Conservation (phyloP, 1,284 basidiomycete species). For the Ceratobasidium sp. region DNA sequence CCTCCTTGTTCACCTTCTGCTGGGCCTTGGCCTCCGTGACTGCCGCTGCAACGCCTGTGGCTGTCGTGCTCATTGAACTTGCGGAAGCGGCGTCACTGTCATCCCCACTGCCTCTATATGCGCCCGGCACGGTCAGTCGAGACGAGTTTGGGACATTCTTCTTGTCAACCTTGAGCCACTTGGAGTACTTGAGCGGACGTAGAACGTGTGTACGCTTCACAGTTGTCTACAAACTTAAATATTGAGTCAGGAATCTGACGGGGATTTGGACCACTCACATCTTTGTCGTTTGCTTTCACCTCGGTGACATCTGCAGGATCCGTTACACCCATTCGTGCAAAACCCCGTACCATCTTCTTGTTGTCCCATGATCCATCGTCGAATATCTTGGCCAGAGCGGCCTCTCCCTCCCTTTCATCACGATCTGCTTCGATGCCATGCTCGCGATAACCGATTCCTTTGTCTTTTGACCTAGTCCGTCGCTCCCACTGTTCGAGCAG, state of each 20-base stretch:
- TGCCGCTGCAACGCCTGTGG: constrained; percentile 26
- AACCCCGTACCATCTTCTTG: constrained; percentile 79
- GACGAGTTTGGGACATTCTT: constrained; percentile 25
- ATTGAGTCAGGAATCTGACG: not conserved
- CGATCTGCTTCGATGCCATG: constrained; percentile 56
- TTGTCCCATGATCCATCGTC: constrained; percentile 70
- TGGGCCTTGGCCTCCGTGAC: constrained; percentile 24
- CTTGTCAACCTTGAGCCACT: constrained; percentile 49
- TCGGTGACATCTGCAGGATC: constrained; percentile 53
- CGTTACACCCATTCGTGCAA: constrained; percentile 67
- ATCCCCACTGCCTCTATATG: constrained; percentile 42
- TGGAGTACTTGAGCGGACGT: constrained; percentile 45
- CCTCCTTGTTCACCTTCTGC: constrained; percentile 2
- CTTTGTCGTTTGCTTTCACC: constrained; percentile 45
- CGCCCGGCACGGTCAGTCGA: constrained; percentile 26
- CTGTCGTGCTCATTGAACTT: constrained; percentile 41
- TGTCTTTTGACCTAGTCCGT: constrained; percentile 59
- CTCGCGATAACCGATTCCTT: constrained; percentile 58
- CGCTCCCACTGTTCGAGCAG: constrained; percentile 70
- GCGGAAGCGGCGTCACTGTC: constrained; percentile 43
- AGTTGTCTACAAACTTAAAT: constrained; percentile 4
- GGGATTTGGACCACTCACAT: constrained; percentile 54
- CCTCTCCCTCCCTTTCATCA: constrained; percentile 54
- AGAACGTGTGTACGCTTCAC: constrained; percentile 45
- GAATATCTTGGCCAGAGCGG: constrained; percentile 60